Evolutionary conservation across 176 grass and related monocot genomes (phyloP), one percentile per base, ranked within the genome.

Genomic region (Phyllostachys edulis): DNA sequence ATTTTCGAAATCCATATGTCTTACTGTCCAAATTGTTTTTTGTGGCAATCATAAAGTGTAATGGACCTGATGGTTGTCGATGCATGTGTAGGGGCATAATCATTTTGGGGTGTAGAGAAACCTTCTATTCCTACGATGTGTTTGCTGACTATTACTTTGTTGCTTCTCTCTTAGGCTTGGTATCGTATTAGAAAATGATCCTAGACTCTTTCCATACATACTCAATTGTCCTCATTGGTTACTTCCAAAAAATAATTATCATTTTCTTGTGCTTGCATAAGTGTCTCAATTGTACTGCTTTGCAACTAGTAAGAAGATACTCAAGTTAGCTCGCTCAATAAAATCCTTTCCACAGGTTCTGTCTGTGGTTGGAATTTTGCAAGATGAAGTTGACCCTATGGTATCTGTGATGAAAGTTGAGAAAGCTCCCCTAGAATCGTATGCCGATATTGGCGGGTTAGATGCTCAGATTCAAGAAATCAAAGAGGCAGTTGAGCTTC

Each of bases 401-500:
- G 94, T 96, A 5, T 96, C 94, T 72, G 94, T 96, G 61, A 96
- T 96, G 94, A 96, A 96, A 89, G 94, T 96, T 41, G 94, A 96
- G 75, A 96, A 96, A 74, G 94, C 94, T 40, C 94, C 94, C 34
- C 69, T 96, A 26, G 94, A 96, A 76, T 96, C 94, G 9, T 96
- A 96, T 85, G 94, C 94, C 7, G 91, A 96, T 65, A 96, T 96
- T 91, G 94, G 94, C 68, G 94, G 94, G 24, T 37, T 96, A 78
- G 94, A 96, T 80, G 94, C 94, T 81, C 94, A 96, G 76, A 96
- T 96, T 85, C 94, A 96, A 85, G 94, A 96, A 90, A 96, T 96
- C 26, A 96, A 96, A 80, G 94, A 96, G 69, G 94, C 94, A 42
- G 94, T 96, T 62, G 94, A 96, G 82, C 91, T 96, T 84, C 94